A percentile compares a stretch with the other conserved stretches of the same genome.
Evolutionary conservation across 1,139 yeast species (phyloP).

Genomic region (Suhomyces maxii): DNA sequence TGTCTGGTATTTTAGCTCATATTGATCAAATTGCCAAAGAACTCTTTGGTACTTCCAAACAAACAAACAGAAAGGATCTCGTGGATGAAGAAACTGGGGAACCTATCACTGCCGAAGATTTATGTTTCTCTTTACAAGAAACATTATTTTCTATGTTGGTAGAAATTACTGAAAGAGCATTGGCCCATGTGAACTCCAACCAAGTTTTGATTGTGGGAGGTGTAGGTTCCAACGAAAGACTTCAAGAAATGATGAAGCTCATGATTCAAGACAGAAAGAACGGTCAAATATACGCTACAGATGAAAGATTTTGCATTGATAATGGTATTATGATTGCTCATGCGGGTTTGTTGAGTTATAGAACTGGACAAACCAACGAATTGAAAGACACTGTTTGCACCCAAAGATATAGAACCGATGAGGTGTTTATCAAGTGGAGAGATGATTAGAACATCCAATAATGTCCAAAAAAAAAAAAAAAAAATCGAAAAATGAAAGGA

Average conservation of each 20-base stretch:
- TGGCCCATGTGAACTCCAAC: conserved; percentile 92
- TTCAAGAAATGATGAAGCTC: conserved; percentile 93
- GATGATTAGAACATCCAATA: conserved; percentile 39
- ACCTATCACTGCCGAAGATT: conserved; percentile 73
- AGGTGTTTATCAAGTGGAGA: conserved; percentile 88
- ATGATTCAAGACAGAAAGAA: conserved; percentile 85
- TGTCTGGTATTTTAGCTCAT: conserved; percentile 91
- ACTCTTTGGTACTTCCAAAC: conserved; percentile 44
- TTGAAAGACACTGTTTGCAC: conserved; percentile 81
- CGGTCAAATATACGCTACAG: conserved; percentile 90
- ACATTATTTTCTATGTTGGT: conserved; percentile 93
- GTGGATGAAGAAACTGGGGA: conserved; percentile 53
- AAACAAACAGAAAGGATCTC: conserved; percentile 48
- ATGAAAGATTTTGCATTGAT: conserved; percentile 94
- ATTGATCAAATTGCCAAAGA: conserved; percentile 80
- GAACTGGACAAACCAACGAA: conserved; percentile 72
- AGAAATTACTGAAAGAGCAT: conserved; percentile 96
- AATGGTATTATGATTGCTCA: conserved; percentile 99
- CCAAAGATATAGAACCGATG: conserved; percentile 91
- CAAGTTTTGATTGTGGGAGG: conserved; percentile 97
- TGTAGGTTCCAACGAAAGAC: conserved; percentile 88
- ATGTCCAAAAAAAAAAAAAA: not conserved
- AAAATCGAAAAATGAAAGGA: not conserved
- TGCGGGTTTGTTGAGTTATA: conserved; percentile 84
- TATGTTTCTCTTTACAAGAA: conserved; percentile 92